These are phyloP conservation scores for Boletus semigastroideus DNA, from an alignment of 1,284 basidiomycete species.

Conservation along the genomic window DNA sequence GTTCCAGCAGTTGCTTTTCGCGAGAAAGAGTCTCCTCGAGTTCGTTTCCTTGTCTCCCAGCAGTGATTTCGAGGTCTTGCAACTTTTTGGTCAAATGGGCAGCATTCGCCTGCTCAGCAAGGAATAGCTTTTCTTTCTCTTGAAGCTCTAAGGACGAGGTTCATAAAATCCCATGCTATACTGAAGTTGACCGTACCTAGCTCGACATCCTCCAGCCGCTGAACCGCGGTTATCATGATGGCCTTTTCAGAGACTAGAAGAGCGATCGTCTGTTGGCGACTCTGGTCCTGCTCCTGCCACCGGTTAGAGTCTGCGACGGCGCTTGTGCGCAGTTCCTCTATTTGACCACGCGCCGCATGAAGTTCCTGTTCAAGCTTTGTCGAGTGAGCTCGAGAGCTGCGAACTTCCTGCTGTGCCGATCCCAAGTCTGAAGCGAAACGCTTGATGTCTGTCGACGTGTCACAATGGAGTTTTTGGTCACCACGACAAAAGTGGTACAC, in stretches of 20 bases:
- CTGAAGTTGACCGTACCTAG: slow-evolving; percentile 39
- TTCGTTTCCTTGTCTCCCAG: slow-evolving; percentile 40
- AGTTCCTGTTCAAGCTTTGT: slow-evolving; percentile 26
- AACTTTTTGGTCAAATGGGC: slow-evolving; percentile 43
- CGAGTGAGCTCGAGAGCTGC: slow-evolving; percentile 8
- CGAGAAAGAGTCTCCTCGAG: slow-evolving; percentile 38
- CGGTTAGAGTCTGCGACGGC: slow-evolving; percentile 13
- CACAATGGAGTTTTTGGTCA: not conserved
- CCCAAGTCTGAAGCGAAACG: slow-evolving; percentile 19
- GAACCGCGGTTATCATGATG: slow-evolving; percentile 51
- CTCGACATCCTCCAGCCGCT: slow-evolving; percentile 50
- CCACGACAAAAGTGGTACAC: slow-evolving; percentile 2
- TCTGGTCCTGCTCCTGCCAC: slow-evolving; percentile 41
- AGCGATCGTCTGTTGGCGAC: slow-evolving; percentile 64
- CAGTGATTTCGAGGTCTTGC: slow-evolving; percentile 40
- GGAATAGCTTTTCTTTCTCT: slow-evolving; percentile 43
- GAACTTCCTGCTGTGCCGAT: slow-evolving; percentile 12
- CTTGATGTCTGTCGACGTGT: slow-evolving; percentile 19
- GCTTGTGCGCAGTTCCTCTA: slow-evolving; percentile 15
- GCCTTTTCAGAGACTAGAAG: slow-evolving; percentile 71
- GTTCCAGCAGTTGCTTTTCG: slow-evolving; percentile 58
- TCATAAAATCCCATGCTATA: not conserved
- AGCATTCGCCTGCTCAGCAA: slow-evolving; percentile 43
- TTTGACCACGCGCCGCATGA: slow-evolving; percentile 17
- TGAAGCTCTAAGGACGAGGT: slow-evolving; percentile 42